Conservation (phyloP, 1,139 yeast species). For the Magnusiomyces suaveolens region DNA sequence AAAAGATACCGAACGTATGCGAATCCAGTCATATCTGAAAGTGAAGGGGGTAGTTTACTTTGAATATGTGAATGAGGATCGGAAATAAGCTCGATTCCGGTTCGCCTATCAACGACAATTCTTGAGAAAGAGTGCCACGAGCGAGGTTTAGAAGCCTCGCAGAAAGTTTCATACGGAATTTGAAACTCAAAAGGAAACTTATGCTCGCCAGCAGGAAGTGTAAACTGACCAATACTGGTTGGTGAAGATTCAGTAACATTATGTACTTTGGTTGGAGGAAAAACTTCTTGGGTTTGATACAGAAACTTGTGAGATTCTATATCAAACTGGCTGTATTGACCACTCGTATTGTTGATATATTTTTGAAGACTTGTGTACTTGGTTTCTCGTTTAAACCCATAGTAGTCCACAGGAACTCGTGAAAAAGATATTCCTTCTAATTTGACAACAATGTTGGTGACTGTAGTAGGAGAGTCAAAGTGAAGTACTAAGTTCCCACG, state of each 20-base stretch:
- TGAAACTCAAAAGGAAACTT: constrained; percentile 48
- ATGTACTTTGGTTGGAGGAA: constrained; percentile 51
- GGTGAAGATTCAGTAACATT: constrained; percentile 31
- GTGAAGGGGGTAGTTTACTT: constrained; percentile 48
- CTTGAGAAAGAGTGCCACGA: constrained; percentile 26
- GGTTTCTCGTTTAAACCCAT: constrained; percentile 8
- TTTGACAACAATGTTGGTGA: constrained; percentile 11
- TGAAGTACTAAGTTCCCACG: constrained; percentile 9
- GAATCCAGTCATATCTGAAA: constrained; percentile 39
- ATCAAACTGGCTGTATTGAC: constrained; percentile 16
- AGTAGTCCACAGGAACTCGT: constrained; percentile 9
- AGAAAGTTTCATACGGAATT: constrained; percentile 44
- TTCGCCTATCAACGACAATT: constrained; percentile 32
- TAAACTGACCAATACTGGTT: constrained; percentile 40
- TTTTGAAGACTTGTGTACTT: constrained; percentile 11
- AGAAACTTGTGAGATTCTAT: constrained; percentile 49
- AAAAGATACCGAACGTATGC: constrained; percentile 44
- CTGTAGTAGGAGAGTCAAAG: constrained; percentile 8
- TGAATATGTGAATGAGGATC: constrained; percentile 34
- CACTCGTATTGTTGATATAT: neutral
- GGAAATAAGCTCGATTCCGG: constrained; percentile 24
- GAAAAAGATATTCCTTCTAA: constrained; percentile 14
- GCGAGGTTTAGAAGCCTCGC: constrained; percentile 32
- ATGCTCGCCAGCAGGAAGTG: constrained; percentile 52
- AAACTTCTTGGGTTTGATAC: constrained; percentile 47